Evolutionary conservation across 345 rosid genomes (phyloP), one percentile per base, ranked within the genome.

Genomic region (Combretum micranthum): DNA sequence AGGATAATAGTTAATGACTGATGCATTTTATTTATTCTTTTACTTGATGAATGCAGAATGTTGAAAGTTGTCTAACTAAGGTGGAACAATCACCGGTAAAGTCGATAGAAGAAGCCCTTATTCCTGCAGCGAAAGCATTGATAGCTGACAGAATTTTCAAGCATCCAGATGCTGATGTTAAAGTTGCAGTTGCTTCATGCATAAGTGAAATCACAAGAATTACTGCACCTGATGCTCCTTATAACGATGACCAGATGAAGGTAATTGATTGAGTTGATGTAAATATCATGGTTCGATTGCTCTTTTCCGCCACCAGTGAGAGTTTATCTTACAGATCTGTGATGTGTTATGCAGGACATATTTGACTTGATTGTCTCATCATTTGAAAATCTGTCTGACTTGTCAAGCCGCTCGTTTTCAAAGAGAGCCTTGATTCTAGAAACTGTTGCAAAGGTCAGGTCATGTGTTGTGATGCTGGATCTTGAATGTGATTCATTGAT

Each of bases 161-260:
- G 71, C 97, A 90, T 74, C 60, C 85, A n/a, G 80, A 87, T 61
- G 71, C 44, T 47, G 95, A 90, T 66, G 96, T 94, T 45, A 85
- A 76, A 76, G 96, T 85, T 71, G 83, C 95, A 19, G 97, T 90
- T 48, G 95, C 96, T 46, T 77, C 93, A 42, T 94, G 97, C 77
- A 87, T 94, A 65, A 87, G 95, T 68, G 99, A 94, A 81, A 85
- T 90, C 66, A 94, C 95, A 16, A 81, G 99, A 77, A 94, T 94
- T 61, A 94, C 97, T 49, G 99, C 99, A 21, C 99, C 99, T 0
- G 99, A 94, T 10, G 97, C 96, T 66, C 99, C 99, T 17, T 94
- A 82, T 64, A 87, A 77, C 20, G 97, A 94, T 77, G 96, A 87
- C 0, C 73, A 69, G 68, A 90, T 94, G 99, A 94, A 74, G 90